Evolutionary conservation across 495 filamentous ascomycete genomes (phyloP).

Genomic region (Hypomontagnella monticulosa): DNA sequence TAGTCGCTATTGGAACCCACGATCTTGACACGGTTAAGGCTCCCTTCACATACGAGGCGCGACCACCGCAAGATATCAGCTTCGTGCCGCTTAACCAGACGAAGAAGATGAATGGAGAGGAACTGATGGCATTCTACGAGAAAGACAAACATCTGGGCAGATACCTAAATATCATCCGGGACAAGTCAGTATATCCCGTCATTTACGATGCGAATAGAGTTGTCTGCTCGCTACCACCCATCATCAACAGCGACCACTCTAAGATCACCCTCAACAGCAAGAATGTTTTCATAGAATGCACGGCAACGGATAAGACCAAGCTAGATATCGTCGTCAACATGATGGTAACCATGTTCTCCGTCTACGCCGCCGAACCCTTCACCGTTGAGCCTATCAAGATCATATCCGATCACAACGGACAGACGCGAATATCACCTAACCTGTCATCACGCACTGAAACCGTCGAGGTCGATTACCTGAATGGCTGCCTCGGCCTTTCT

Average conservation of each 20-base stretch:
- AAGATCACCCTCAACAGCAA: constrained; percentile 91
- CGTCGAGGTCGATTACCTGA: constrained; percentile 91
- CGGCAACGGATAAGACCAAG: constrained; percentile 96
- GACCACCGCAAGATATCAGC: constrained; percentile 88
- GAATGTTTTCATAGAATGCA: constrained; percentile 97
- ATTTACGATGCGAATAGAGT: constrained; percentile 88
- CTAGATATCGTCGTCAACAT: constrained; percentile 94
- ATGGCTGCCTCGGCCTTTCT: constrained; percentile 84
- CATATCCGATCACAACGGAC: constrained; percentile 86
- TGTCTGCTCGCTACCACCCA: constrained; percentile 93
- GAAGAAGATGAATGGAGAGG: constrained; percentile 82
- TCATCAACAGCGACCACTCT: constrained; percentile 96
- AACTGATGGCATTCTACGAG: constrained; percentile 96
- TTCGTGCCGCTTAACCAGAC: constrained; percentile 93
- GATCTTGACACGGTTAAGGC: constrained; percentile 93
- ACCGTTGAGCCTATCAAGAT: constrained; percentile 94
- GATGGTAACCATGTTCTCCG: constrained; percentile 96
- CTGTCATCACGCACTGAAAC: constrained; percentile 76
- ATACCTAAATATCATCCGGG: constrained; percentile 91
- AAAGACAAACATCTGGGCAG: constrained; percentile 69
- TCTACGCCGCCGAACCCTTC: constrained; percentile 88
- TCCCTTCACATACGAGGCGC: constrained; percentile 95
- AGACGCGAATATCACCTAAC: constrained; percentile 81
- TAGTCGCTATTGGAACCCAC: constrained; percentile 97
- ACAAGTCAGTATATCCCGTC: constrained; percentile 95